Evolutionary conservation across 78 protist species (phyloP).

Genomic region (Dictyostelium brefeldianum): DNA sequence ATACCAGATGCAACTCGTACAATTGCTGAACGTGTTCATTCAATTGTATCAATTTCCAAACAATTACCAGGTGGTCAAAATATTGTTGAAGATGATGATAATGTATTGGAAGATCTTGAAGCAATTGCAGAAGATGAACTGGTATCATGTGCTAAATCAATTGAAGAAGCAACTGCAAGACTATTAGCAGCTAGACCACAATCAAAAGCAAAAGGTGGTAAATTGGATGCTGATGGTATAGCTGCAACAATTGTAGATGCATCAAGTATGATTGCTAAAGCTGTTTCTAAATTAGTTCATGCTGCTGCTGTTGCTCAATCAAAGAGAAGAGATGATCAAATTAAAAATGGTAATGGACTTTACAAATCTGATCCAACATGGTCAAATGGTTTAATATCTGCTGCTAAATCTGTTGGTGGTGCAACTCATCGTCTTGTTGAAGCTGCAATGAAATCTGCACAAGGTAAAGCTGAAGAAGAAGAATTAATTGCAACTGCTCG

Average conservation of each 20-base stretch:
- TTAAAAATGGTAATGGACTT: slow-evolving; percentile 27
- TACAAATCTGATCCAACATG: slow-evolving; percentile 87
- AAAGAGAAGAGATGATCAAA: slow-evolving; percentile 56
- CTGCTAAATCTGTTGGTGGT: slow-evolving; percentile 82
- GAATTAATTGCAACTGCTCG: slow-evolving; percentile 82
- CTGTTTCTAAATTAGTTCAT: slow-evolving; percentile 64
- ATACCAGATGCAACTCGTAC: slow-evolving; percentile 32
- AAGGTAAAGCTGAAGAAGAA: slow-evolving; percentile 82
- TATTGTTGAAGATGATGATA: slow-evolving; percentile 44
- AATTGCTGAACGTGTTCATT: slow-evolving; percentile 43
- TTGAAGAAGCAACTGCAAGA: slow-evolving; percentile 61
- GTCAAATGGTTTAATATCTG: slow-evolving; percentile 85
- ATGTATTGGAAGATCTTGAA: slow-evolving; percentile 58
- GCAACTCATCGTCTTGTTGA: slow-evolving; percentile 71
- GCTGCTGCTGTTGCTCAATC: slow-evolving; percentile 81
- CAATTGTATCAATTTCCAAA: slow-evolving; percentile 5
- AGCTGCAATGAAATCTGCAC: slow-evolving; percentile 70
- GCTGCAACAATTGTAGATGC: slow-evolving; percentile 82
- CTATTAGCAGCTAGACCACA: slow-evolving; percentile 73
- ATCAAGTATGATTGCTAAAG: slow-evolving; percentile 63
- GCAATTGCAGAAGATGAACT: slow-evolving; percentile 60
- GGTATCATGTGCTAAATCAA: slow-evolving; percentile 43
- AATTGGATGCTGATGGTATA: slow-evolving; percentile 63
- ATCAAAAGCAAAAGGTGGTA: slow-evolving; percentile 24
- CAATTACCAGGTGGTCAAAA: slow-evolving; percentile 66